These are phyloP conservation scores for Candida sphagnicola DNA, from an alignment of 805 yeast genomes.

Conservation along the genomic window DNA sequence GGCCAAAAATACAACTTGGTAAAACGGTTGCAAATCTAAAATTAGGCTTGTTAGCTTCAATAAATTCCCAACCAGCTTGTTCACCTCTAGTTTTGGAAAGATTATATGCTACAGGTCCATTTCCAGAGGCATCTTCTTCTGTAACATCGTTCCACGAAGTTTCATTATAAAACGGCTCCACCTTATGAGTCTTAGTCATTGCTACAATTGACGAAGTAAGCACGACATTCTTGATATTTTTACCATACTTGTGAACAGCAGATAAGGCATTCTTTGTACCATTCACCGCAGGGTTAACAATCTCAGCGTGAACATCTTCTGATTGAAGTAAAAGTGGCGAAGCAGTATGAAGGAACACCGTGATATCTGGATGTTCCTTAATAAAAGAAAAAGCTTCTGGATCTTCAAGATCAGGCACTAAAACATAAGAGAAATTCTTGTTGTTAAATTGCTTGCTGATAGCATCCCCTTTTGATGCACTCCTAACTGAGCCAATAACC, in stretches of 20 bases:
- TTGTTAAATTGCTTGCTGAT: slow-evolving; percentile 23
- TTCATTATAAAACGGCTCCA: slow-evolving; percentile 16
- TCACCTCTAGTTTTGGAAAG: slow-evolving; percentile 57
- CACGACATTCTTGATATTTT: slow-evolving; percentile 43
- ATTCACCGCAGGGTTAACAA: slow-evolving; percentile 48
- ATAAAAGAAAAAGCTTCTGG: slow-evolving; percentile 43
- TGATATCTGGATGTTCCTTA: slow-evolving; percentile 41
- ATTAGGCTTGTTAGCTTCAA: slow-evolving; percentile 31
- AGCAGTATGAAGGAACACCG: slow-evolving; percentile 55
- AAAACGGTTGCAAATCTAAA: slow-evolving; percentile 39
- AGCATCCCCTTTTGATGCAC: slow-evolving; percentile 35
- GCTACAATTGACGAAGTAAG: slow-evolving; percentile 51
- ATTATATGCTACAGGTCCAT: slow-evolving; percentile 21
- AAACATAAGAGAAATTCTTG: slow-evolving; percentile 20
- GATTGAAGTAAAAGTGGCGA: slow-evolving; percentile 46
- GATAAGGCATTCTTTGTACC: slow-evolving; percentile 46
- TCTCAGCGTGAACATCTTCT: slow-evolving; percentile 35
- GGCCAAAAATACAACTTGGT: slow-evolving; percentile 49
- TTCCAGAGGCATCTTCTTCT: slow-evolving; percentile 20
- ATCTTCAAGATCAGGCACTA: slow-evolving; percentile 41
- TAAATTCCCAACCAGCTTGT: slow-evolving; percentile 52
- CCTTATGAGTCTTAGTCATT: slow-evolving; percentile 13
- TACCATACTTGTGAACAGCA: slow-evolving; percentile 38
- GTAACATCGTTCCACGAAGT: slow-evolving; percentile 37
- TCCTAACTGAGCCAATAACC: slow-evolving; percentile 50